A percentile compares a stretch with the other conserved stretches of the same genome.
phyloP scores from a whole-genome alignment of 306 rosid genomes.

The Cercis canadensis region DNA sequence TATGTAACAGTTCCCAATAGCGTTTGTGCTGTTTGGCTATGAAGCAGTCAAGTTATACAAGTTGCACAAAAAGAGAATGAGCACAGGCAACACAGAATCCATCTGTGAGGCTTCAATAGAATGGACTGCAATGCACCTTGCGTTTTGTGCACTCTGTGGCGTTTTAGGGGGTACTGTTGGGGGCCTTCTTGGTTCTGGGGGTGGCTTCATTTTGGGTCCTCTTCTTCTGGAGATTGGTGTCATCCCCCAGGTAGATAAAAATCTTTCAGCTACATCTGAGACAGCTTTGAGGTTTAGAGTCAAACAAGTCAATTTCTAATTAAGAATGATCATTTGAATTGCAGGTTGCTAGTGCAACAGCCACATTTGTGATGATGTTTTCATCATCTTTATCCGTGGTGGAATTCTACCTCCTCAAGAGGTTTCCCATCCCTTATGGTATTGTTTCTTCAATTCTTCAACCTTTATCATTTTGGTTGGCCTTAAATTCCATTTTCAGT shows the following conservation, averaged over 20 bases:
- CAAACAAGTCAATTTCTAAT: not conserved
- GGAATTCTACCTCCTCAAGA: conserved; percentile 83
- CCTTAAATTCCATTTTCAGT: not conserved
- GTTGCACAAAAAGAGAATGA: conserved; percentile 66
- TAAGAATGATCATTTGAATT: not conserved
- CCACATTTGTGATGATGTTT: conserved; percentile 91
- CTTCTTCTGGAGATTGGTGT: conserved; percentile 93
- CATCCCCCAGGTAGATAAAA: conserved; percentile 66
- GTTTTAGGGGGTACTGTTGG: conserved; percentile 85
- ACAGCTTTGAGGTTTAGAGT: not conserved
- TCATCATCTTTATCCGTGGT: conserved; percentile 84
- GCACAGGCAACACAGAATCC: conserved; percentile 57
- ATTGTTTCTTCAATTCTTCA: conserved; percentile 16
- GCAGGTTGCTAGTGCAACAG: conserved; percentile 94
- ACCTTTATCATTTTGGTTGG: conserved; percentile 13
- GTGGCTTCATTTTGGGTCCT: conserved; percentile 87
- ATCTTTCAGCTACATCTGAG: too few species aligned
- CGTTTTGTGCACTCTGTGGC: conserved; percentile 83
- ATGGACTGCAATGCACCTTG: conserved; percentile 65
- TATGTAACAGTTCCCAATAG: conserved; percentile 68
- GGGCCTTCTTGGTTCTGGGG: conserved; percentile 89
- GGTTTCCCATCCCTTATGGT: conserved; percentile 93
- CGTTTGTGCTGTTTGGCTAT: conserved; percentile 70
- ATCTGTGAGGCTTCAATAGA: conserved; percentile 90
- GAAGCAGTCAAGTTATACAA: conserved; percentile 76